Evolutionary conservation across 78 protist genomes (phyloP).

Genomic region (Dictyostelium intermedium): DNA sequence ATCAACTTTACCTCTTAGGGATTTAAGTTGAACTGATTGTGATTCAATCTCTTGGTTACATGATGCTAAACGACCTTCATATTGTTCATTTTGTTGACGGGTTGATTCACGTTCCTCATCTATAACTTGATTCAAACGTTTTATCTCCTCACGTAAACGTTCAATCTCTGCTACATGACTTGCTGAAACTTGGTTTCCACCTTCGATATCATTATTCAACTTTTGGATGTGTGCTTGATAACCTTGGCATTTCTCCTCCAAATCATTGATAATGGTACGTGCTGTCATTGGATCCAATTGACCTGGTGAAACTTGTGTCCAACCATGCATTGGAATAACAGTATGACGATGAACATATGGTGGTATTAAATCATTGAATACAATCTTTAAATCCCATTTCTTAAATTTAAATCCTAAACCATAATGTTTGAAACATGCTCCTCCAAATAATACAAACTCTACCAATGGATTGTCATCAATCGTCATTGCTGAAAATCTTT

Average conservation of each 20-base stretch:
- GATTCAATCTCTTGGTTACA: constrained; percentile 36
- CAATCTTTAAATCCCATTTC: constrained; percentile 73
- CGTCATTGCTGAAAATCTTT: constrained; percentile 72
- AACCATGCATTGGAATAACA: constrained; percentile 73
- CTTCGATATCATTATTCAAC: constrained; percentile 39
- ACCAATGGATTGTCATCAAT: constrained; percentile 77
- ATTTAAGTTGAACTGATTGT: background rate
- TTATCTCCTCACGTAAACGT: constrained; percentile 48
- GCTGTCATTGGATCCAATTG: constrained; percentile 74
- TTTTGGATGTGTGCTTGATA: constrained; percentile 29
- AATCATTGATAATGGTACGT: constrained; percentile 60
- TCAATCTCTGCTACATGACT: constrained; percentile 36
- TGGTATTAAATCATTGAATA: constrained; percentile 62
- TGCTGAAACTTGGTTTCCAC: constrained; percentile 45
- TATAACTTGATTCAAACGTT: background rate
- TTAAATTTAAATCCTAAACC: constrained; percentile 66
- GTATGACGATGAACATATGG: constrained; percentile 70
- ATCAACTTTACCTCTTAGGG: constrained; percentile 37
- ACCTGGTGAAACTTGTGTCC: constrained; percentile 71
- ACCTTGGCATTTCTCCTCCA: constrained; percentile 49
- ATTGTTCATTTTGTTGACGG: constrained; percentile 28
- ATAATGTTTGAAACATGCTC: constrained; percentile 68
- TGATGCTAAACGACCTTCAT: constrained; percentile 6
- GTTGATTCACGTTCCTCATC: constrained; percentile 53
- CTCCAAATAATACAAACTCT: constrained; percentile 66